Evolutionary conservation across 2,329 filamentous ascomycete genomes (phyloP).

Genomic region (Thermoascus crustaceus): DNA sequence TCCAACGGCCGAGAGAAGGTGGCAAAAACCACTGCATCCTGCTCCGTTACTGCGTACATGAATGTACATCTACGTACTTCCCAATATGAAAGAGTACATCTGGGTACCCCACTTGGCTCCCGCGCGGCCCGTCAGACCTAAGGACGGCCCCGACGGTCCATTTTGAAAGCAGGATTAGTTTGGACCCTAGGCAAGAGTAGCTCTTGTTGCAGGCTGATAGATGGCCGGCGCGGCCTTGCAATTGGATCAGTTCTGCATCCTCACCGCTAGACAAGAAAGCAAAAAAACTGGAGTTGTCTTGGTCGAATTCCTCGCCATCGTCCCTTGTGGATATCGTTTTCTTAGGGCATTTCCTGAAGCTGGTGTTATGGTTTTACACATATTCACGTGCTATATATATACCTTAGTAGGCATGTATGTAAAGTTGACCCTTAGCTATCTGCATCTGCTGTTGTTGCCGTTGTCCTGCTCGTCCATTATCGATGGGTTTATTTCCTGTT

Average conservation of each 20-base stretch:
- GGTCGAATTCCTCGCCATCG: too few species aligned
- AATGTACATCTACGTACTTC: not conserved
- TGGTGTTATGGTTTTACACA: too few species aligned
- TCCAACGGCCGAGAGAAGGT: too few species aligned
- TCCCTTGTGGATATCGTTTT: too few species aligned
- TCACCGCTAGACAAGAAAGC: too few species aligned
- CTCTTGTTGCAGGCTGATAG: too few species aligned
- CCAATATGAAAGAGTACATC: not conserved
- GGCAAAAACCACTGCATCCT: not conserved
- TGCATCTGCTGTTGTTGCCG: not conserved
- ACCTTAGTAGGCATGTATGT: not conserved
- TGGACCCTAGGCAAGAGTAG: too few species aligned
- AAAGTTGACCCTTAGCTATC: not conserved
- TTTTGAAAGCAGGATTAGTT: not conserved
- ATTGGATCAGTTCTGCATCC: too few species aligned
- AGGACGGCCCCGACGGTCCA: not conserved
- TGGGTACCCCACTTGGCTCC: not conserved
- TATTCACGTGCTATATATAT: too few species aligned
- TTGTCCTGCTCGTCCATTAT: not conserved
- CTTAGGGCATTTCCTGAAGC: too few species aligned
- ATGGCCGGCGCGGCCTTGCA: too few species aligned
- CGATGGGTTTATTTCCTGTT: constrained; percentile 1
- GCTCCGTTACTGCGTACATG: not conserved
- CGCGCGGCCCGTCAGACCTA: constrained; percentile 1
- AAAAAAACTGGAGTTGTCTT: too few species aligned